These are phyloP conservation scores for Malus sylvestris DNA, from an alignment of 306 rosid genomes.

Conservation along the genomic window DNA sequence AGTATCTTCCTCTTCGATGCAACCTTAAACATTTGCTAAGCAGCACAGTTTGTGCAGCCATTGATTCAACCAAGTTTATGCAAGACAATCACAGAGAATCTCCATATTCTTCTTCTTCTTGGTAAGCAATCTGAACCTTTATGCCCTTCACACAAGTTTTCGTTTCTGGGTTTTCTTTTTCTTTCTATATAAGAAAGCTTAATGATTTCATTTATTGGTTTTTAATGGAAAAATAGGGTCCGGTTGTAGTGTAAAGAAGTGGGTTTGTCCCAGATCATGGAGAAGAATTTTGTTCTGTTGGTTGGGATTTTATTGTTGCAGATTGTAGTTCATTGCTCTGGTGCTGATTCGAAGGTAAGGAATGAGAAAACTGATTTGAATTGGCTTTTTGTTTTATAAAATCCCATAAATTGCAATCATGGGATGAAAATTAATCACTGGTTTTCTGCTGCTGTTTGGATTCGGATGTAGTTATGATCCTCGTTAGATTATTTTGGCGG, in stretches of 20 bases:
- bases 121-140: constrained; percentile 14
- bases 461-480: neutral
- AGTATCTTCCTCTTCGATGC: neutral
- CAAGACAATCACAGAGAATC: neutral
- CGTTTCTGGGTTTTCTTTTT: neutral
- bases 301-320: constrained; percentile 25
- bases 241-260: constrained; percentile 13
- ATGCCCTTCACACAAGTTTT: neutral
- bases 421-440: no score
- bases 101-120: neutral
- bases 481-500: neutral
- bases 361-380: neutral
- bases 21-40: neutral
- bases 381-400: no score
- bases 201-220: neutral
- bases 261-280: constrained; percentile 29
- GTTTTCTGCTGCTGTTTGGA: neutral
- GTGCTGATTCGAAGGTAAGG: constrained; percentile 32
- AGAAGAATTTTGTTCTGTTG: constrained; percentile 22
- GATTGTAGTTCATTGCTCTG: constrained; percentile 17
- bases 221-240: constrained; percentile 2
- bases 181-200: neutral
- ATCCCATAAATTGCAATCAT: no score
- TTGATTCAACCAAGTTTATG: neutral
- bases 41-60: neutral